These are phyloP conservation scores for Alternaria triticimaculans DNA, from an alignment of 2,329 filamentous ascomycete species.

Conservation along the genomic window DNA sequence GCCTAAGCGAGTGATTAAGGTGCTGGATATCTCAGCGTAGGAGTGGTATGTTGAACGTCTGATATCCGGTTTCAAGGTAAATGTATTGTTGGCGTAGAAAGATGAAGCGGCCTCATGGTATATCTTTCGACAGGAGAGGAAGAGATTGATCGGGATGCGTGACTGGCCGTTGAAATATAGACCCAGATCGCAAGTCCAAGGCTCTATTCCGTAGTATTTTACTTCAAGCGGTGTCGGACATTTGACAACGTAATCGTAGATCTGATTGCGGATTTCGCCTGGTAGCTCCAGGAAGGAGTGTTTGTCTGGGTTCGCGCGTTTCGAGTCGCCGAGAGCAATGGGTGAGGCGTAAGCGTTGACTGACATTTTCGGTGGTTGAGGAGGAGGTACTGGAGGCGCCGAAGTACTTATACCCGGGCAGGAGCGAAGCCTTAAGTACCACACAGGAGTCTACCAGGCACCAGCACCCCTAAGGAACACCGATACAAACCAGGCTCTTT, in stretches of 20 bases:
- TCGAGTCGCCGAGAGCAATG: background rate
- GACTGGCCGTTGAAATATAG: background rate
- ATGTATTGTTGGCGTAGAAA: background rate
- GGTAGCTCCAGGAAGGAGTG: background rate
- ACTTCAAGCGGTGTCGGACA: background rate
- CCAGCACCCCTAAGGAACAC: background rate
- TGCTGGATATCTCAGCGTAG: background rate
- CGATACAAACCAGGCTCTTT: background rate
- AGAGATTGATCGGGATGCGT: background rate
- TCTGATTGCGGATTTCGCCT: background rate
- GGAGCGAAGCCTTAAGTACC: background rate
- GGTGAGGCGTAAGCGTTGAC: background rate
- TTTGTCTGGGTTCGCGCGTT: background rate
- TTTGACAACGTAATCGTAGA: background rate
- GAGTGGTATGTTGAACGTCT: background rate
- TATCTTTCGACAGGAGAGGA: background rate
- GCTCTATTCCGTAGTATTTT: background rate
- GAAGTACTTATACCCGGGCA: background rate
- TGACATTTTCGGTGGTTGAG: background rate
- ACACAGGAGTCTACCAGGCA: background rate
- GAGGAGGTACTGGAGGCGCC: too few relatives aligned
- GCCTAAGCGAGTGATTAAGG: background rate
- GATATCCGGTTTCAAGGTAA: background rate
- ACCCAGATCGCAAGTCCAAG: background rate
- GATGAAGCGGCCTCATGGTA: background rate